Percentiles rank a stretch among this genome's conserved stretches.
Conservation (phyloP, 2,329 filamentous ascomycete genomes). For the Xylaria sp. region DNA sequence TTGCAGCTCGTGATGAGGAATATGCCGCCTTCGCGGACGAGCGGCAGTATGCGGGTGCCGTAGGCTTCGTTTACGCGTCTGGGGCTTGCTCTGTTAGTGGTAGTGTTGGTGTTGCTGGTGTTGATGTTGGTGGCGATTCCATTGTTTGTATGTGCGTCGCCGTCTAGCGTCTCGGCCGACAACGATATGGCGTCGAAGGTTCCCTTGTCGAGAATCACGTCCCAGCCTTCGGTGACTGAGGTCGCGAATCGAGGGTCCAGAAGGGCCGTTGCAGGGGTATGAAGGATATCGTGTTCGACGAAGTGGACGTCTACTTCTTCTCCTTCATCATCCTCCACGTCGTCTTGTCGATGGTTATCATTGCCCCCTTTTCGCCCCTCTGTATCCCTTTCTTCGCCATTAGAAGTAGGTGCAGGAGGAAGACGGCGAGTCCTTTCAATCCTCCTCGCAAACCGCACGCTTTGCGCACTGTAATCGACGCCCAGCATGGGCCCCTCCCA, state of each 20-base stretch:
- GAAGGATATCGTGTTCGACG: conserved; percentile 72
- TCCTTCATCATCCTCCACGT: conserved; percentile 28
- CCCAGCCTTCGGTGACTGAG: conserved; percentile 68
- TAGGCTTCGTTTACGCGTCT: conserved; percentile 80
- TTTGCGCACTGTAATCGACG: conserved; percentile 85
- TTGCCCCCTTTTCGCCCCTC: conserved; percentile 22
- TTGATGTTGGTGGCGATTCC: not conserved
- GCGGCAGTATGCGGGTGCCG: conserved; percentile 70
- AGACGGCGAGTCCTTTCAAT: conserved; percentile 60
- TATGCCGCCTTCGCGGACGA: conserved; percentile 77
- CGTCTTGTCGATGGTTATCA: conserved; percentile 26
- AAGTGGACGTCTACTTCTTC: conserved; percentile 55
- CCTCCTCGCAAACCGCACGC: conserved; percentile 76
- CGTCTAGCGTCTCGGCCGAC: conserved; percentile 60
- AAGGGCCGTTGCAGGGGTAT: conserved; percentile 53
- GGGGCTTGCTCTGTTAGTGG: conserved; percentile 47
- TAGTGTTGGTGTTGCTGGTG: not conserved
- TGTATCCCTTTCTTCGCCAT: conserved; percentile 39
- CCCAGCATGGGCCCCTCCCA: conserved; percentile 81
- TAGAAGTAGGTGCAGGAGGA: not conserved
- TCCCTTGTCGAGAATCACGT: conserved; percentile 96
- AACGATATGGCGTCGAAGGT: conserved; percentile 96
- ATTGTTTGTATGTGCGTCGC: not conserved
- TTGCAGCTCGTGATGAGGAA: conserved; percentile 96
- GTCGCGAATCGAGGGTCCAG: conserved; percentile 38